Conservation (phyloP, 805 yeast genomes). For the Torulaspora maleeae region DNA sequence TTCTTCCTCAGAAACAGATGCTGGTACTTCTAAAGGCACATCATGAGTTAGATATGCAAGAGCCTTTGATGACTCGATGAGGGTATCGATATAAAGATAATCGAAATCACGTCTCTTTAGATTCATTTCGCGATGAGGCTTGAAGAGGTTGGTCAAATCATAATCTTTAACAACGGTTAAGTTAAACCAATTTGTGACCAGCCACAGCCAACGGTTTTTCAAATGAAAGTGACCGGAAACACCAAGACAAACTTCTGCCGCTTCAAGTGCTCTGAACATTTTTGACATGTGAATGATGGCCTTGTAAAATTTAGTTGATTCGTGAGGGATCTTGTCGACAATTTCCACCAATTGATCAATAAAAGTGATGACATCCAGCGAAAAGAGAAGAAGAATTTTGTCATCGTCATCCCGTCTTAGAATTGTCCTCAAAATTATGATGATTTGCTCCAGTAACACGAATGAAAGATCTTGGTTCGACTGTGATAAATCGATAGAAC, state of each 20-base stretch:
- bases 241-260: slow-evolving; percentile 28
- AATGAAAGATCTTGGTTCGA: slow-evolving; percentile 29
- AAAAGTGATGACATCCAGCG: slow-evolving; percentile 34
- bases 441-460: slow-evolving; percentile 46
- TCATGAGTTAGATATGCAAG: slow-evolving; percentile 51
- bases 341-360: slow-evolving; percentile 33
- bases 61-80: slow-evolving; percentile 58
- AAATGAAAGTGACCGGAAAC: slow-evolving; percentile 42
- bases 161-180: slow-evolving; percentile 43
- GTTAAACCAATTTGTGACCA: slow-evolving; percentile 51
- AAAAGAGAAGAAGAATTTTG: slow-evolving; percentile 33
- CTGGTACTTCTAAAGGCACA: slow-evolving; percentile 57
- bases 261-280: slow-evolving; percentile 32
- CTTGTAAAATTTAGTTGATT: slow-evolving; percentile 29
- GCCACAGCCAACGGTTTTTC: slow-evolving; percentile 46
- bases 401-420: slow-evolving; percentile 36
- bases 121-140: slow-evolving; percentile 37
- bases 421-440: slow-evolving; percentile 43
- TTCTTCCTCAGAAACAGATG: slow-evolving; percentile 50
- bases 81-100: slow-evolving; percentile 52
- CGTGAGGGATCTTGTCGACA: slow-evolving; percentile 25
- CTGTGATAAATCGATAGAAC: slow-evolving; percentile 21
- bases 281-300: slow-evolving; percentile 35
- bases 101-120: slow-evolving; percentile 41
- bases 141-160: slow-evolving; percentile 30